These are phyloP conservation scores for Cercospora zeina DNA, from an alignment of 2,329 filamentous ascomycete genomes.

Conservation along the genomic window DNA sequence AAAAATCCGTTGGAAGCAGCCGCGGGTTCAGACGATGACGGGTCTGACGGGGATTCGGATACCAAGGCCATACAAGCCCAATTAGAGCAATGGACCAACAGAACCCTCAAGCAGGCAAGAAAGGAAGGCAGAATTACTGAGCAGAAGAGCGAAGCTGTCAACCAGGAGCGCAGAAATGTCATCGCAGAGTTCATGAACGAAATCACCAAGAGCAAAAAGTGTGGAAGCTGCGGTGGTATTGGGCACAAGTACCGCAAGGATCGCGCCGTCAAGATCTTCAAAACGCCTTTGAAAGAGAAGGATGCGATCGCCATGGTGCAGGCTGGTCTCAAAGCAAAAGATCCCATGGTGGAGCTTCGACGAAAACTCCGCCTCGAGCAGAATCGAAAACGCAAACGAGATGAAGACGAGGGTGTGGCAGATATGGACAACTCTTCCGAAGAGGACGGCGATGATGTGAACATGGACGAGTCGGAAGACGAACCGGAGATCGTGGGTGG, in stretches of 20 bases:
- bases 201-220: conserved; percentile 69
- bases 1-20: conserved; percentile 20
- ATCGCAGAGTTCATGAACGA: conserved; percentile 79
- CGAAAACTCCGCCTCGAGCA: conserved; percentile 44
- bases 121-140: conserved; percentile 49
- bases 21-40: conserved; percentile 51
- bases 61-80: conserved; percentile 58
- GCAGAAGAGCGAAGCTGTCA: conserved; percentile 80
- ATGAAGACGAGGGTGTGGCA: conserved; percentile 68
- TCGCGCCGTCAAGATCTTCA: conserved; percentile 88
- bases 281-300: conserved; percentile 73
- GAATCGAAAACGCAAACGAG: conserved; percentile 49
- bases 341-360: conserved; percentile 65
- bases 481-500: conserved; percentile 47
- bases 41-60: conserved; percentile 61
- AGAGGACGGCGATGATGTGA: conserved; percentile 42
- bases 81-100: conserved; percentile 69
- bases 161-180: conserved; percentile 71
- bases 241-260: conserved; percentile 87
- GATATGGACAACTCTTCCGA: conserved; percentile 59
- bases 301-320: conserved; percentile 76
- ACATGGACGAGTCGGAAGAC: conserved; percentile 44
- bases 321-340: conserved; percentile 64
- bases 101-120: conserved; percentile 63
- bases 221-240: conserved; percentile 66